Evolutionary conservation across 164 flowering plant genomes (phyloP), one percentile per base, ranked within the genome.

Genomic region (Nelumbo lutea): DNA sequence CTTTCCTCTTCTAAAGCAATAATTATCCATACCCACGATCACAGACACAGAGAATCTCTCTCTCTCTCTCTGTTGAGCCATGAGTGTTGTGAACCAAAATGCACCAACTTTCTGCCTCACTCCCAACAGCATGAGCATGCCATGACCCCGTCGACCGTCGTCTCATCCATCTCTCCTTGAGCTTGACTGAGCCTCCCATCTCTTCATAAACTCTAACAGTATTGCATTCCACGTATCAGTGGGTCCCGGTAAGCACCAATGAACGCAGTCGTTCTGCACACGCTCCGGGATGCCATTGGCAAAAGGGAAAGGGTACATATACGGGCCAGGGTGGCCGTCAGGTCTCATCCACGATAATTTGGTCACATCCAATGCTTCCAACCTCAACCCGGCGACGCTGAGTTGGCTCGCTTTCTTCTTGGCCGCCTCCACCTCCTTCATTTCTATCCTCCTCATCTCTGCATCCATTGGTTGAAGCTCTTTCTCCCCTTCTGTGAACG

Each of bases 321-420:
- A 95, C 9, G 97, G 97, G 2, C 99, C 99, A 0, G 99, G 99
- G 62, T 95, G 99, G 5, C 93, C 98, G 62, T 95, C 99, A 0
- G 97, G 94, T 71, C 99, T 85, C 87, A 95, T 66, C 56, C 83
- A 44, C 0, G 97, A 73, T 59, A 95, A 66, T 56, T 75, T 77
- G 11, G 94, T 87, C 50, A 92, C 86, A 70, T 95, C 99, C 79
- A 95, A 62, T 6, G 83, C 85, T 72, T 86, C 82, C 4, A 89
- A 3, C 50, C 85, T 81, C 45, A 83, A 53, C 27, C 70, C 76
- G 1, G 11, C 50, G 42, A 6, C 7, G 10, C 11, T 27, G 27
- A 62, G 45, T 58, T 67, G 50, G 42, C 69, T 46, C 5, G 59
- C 71, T 11, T 68, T 73, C 9, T 9, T 66, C 64, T 79, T 83